These are phyloP conservation scores for Arabidopsis hybrid DNA, from an alignment of 441 rosid species.

Conservation along the genomic window DNA sequence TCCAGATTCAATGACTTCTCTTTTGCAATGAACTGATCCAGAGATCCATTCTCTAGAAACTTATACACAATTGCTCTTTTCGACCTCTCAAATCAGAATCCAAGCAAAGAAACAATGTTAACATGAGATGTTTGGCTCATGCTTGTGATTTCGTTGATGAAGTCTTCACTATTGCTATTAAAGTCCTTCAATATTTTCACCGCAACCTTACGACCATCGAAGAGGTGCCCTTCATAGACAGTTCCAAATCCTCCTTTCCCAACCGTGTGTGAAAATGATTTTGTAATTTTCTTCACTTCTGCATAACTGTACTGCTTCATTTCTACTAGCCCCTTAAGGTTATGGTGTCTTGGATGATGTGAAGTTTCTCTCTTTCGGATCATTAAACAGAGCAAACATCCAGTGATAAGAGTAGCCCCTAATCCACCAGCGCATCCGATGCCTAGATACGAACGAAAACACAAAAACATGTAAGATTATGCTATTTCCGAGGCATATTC, in stretches of 20 bases:
- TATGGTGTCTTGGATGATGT: not conserved
- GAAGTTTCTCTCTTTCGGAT: not conserved
- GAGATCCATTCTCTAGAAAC: constrained; percentile 54
- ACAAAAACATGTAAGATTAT: not conserved
- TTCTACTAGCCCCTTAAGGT: not conserved
- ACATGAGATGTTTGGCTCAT: constrained; percentile 53
- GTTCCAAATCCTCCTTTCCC: constrained; percentile 11
- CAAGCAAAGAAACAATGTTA: constrained; percentile 46
- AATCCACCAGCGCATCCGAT: constrained; percentile 48
- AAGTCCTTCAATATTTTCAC: constrained; percentile 46
- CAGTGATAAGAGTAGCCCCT: constrained; percentile 42
- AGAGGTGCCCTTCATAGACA: not conserved
- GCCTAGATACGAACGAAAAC: constrained; percentile 47
- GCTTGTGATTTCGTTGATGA: constrained; percentile 50
- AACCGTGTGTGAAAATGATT: not conserved
- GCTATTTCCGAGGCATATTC: not conserved
- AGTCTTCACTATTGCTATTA: constrained; percentile 42
- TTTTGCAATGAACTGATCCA: not conserved
- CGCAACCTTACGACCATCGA: constrained; percentile 25
- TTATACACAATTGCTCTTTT: constrained; percentile 53
- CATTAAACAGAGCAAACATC: constrained; percentile 31
- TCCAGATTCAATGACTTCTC: not conserved
- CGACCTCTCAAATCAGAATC: constrained; percentile 45
- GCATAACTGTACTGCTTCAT: not conserved
- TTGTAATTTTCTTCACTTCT: constrained; percentile 2